These are phyloP conservation scores for Syncephalastrum contaminatum DNA, from an alignment of 371 early-diverging fungal genomes.

Conservation along the genomic window DNA sequence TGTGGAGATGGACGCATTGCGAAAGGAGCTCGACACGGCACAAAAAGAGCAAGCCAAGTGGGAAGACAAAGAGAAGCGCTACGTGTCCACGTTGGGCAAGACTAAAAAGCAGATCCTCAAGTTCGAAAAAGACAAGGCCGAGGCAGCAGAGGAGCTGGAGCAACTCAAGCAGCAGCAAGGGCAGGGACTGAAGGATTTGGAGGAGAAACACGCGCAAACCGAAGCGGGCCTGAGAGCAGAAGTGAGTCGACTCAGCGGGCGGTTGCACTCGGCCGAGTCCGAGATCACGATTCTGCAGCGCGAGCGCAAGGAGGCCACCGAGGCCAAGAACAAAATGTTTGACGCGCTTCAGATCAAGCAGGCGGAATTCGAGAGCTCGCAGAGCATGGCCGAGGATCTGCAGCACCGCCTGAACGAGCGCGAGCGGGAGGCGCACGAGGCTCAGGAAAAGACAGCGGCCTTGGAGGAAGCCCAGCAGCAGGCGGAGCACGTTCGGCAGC, in stretches of 20 bases:
- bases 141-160: conserved; percentile 51
- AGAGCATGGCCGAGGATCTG: conserved; percentile 57
- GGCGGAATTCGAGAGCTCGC: conserved; percentile 72
- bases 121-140: conserved; percentile 60
- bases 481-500: conserved; percentile 22
- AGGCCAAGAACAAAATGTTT: conserved; percentile 58
- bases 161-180: conserved; percentile 21
- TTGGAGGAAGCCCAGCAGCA: conserved; percentile 45
- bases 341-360: conserved; percentile 65
- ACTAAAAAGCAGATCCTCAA: conserved; percentile 57
- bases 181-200: conserved; percentile 11
- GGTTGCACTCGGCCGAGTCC: conserved; percentile 30
- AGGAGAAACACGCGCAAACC: conserved; percentile 12
- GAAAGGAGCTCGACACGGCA: conserved; percentile 48
- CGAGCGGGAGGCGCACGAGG: conserved; percentile 51
- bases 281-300: conserved; percentile 39
- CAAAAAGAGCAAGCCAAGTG: conserved; percentile 40
- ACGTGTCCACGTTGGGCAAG: conserved; percentile 45
- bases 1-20: conserved; percentile 47
- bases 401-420: conserved; percentile 54
- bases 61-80: conserved; percentile 59
- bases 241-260: conserved; percentile 24
- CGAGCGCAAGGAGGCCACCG: conserved; percentile 45
- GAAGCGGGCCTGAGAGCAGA: conserved; percentile 28
- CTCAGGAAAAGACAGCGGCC: conserved; percentile 47